Base-by-base conservation (phyloP, 345 rosid genomes). In the Lepidium africanum region DNA sequence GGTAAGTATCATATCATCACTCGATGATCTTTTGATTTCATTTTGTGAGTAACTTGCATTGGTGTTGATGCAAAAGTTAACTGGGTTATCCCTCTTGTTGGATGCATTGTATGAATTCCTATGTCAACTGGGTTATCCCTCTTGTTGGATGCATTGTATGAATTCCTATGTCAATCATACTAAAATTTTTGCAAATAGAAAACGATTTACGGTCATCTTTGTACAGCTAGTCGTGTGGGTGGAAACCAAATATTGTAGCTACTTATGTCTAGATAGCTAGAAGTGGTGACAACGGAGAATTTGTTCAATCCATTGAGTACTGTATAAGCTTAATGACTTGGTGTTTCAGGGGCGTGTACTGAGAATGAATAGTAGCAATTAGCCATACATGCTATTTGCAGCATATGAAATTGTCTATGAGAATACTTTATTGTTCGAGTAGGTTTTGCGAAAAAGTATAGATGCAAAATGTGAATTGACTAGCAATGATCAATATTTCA, bases 1-100 rank as follows among this genome's bases (percentile, higher is more conserved):
- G 67, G 77, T 73, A 30, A 73, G 77, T 65, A 50, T 25, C 17
- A 8, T 53, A 23, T 14, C 12, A 38, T 49, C 23, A 19, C 4
- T 38, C 11, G 3, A 4, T 56, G 33, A 59, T 59, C 51, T 58
- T 49, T 55, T 52, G 54, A 12, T 30, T 39, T 21, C n/a, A 11
- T 49, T 33, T 23, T 53, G 56, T 33, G 38, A 30, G 27, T 12
- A 9, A 19, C 45, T 3, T 17, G 32, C 32, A 37, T 56, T 19
- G 10, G 27, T 56, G 16, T 56, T 11, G 25, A 12, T 49, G 37
- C 12, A 19, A 10, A 7, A 47, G 6, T 13, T 8, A 59, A 13
- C 14, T 69, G 32, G 35, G 5, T 15, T 48, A 9, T 59, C n/a
- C 13, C 27, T 60, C n/a, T 52, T 51, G 17, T 7, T 50, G 38